A percentile compares a stretch with the other conserved stretches of the same genome.
Conservation (phyloP, 2,329 filamentous ascomycete species). For the Fusarium pseudoanthophilum region DNA sequence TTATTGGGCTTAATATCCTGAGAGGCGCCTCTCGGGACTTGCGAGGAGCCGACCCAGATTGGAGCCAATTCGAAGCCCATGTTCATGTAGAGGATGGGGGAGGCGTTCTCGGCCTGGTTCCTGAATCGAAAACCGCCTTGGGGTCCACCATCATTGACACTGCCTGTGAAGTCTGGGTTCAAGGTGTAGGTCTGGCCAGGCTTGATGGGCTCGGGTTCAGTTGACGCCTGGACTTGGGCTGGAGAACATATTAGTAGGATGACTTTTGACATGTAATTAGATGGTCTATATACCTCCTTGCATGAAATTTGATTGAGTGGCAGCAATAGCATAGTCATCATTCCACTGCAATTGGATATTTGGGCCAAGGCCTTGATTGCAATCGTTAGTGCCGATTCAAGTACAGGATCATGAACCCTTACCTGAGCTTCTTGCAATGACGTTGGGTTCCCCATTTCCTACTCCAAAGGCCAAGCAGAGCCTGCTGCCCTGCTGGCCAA, state of each 20-base stretch:
- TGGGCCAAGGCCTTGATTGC: accelerated
- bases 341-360: accelerated
- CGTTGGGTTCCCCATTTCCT: accelerated
- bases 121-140: not conserved
- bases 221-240: accelerated
- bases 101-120: accelerated
- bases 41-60: accelerated
- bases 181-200: not conserved
- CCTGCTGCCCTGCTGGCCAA: accelerated
- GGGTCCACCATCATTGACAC: not conserved
- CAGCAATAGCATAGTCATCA: not conserved
- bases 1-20: accelerated
- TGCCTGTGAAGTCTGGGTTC: accelerated
- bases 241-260: not conserved
- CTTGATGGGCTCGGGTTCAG: accelerated
- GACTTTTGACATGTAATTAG: accelerated
- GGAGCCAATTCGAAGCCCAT: not conserved
- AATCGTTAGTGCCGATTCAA: accelerated
- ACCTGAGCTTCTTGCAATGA: not conserved
- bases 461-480: not conserved
- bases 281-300: not conserved
- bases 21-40: accelerated
- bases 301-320: accelerated
- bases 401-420: accelerated
- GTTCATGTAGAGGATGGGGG: not conserved